A percentile compares a stretch with the other conserved stretches of the same genome.
phyloP scores from a whole-genome alignment of 78 protist genomes.

The Dictyostelium capitatum region DNA sequence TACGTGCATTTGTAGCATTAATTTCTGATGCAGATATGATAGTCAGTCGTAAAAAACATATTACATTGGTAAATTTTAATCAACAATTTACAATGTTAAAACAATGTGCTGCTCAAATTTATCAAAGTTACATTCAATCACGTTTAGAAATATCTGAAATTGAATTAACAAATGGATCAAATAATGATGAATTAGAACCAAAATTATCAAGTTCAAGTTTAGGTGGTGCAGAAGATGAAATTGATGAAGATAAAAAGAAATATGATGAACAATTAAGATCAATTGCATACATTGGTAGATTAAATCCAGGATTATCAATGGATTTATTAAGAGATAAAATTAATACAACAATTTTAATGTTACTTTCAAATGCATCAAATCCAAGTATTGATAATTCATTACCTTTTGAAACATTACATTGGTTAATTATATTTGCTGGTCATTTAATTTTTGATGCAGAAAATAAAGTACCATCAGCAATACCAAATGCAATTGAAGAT shows the following conservation, averaged over 20 bases:
- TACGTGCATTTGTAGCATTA: slow-evolving; percentile 48
- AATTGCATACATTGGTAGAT: slow-evolving; percentile 58
- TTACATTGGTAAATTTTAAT: background rate
- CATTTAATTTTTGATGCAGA: slow-evolving; percentile 54
- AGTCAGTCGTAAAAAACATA: background rate
- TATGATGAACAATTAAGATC: slow-evolving; percentile 58
- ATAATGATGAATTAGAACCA: background rate
- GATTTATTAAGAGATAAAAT: slow-evolving; percentile 30
- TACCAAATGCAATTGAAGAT: slow-evolving; percentile 44
- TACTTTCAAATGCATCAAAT: background rate
- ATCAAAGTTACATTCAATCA: slow-evolving; percentile 22
- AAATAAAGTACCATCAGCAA: background rate
- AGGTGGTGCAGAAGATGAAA: slow-evolving; percentile 23
- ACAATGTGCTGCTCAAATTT: slow-evolving; percentile 42
- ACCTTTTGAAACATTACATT: slow-evolving; percentile 42
- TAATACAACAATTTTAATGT: background rate
- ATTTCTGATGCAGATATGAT: slow-evolving; percentile 18
- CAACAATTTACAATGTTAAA: background rate
- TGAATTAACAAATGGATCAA: background rate
- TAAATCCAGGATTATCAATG: slow-evolving; percentile 53
- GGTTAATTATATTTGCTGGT: slow-evolving; percentile 64
- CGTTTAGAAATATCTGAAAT: slow-evolving; percentile 44
- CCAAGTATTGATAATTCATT: background rate
- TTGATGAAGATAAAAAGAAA: slow-evolving; percentile 63
- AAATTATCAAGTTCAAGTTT: background rate